A percentile compares a stretch with the other conserved stretches of the same genome.
Conservation (phyloP, 2,329 filamentous ascomycete genomes). For the Clarireedia monteithiana region DNA sequence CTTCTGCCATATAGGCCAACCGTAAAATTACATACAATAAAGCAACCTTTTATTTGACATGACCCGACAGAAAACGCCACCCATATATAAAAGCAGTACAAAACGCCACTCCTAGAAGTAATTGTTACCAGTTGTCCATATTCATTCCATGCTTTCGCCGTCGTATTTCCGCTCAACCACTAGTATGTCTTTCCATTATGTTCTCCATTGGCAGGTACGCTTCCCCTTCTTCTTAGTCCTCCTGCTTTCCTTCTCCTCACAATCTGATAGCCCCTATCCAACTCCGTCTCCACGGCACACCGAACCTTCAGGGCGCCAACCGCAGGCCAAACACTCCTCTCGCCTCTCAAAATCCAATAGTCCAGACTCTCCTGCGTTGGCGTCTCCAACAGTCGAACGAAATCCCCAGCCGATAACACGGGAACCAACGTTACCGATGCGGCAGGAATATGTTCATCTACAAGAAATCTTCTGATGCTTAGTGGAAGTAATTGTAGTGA, state of each 20-base stretch:
- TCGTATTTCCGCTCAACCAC: constrained; percentile 9
- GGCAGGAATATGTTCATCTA: constrained; percentile 75
- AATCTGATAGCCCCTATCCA: constrained; percentile 78
- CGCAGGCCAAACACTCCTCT: constrained; percentile 85
- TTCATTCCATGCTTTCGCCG: too few species aligned
- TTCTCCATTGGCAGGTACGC: constrained; percentile 24
- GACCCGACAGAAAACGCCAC: too few species aligned
- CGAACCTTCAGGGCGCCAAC: constrained; percentile 74
- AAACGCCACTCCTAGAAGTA: too few species aligned
- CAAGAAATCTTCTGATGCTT: constrained; percentile 64
- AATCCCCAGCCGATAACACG: constrained; percentile 64
- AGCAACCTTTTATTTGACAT: too few species aligned
- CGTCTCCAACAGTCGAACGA: constrained; percentile 72
- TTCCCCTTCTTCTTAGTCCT: constrained; percentile 27
- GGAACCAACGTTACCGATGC: constrained; percentile 77
- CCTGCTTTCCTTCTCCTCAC: constrained; percentile 48
- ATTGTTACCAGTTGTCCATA: too few species aligned
- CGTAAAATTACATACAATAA: too few species aligned
- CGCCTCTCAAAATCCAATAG: constrained; percentile 80
- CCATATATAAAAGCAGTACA: too few species aligned
- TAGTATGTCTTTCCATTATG: constrained; percentile 23
- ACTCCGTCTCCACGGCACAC: constrained; percentile 78
- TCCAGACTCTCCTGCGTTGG: constrained; percentile 68
- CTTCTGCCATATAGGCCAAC: too few species aligned
- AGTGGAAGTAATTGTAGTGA: constrained; percentile 65